Evolutionary conservation across 2,329 filamentous ascomycete genomes (phyloP).

Genomic region (Chrysoporthe puriensis): DNA sequence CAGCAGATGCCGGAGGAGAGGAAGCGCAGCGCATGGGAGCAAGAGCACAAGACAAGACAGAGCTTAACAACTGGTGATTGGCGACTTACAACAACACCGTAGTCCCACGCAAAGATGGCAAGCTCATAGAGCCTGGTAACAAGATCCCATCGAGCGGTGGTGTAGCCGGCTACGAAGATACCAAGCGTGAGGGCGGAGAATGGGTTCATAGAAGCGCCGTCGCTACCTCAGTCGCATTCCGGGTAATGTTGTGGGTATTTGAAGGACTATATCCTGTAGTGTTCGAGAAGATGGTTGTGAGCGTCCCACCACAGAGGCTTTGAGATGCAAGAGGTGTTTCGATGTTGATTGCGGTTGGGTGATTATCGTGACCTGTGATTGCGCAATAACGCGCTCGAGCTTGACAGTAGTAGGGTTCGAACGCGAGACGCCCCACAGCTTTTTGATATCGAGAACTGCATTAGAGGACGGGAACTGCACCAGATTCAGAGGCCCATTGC

Average conservation of each 20-base stretch:
- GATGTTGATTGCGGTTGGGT: neutral
- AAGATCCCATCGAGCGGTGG: slow-evolving; percentile 98
- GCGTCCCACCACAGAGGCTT: neutral
- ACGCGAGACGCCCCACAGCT: slow-evolving; percentile 5
- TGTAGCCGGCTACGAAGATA: slow-evolving; percentile 99
- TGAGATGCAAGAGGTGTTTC: slow-evolving; percentile 5
- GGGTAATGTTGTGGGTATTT: slow-evolving; percentile 19
- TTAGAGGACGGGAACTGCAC: neutral
- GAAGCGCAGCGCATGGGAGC: neutral
- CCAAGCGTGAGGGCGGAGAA: slow-evolving; percentile 94
- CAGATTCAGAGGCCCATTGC: neutral
- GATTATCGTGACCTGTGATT: slow-evolving; percentile 9
- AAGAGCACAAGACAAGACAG: slow-evolving; percentile 1
- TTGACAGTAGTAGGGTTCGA: neutral
- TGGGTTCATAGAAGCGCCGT: slow-evolving; percentile 82
- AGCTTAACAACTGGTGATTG: slow-evolving; percentile 8
- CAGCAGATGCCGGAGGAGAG: neutral
- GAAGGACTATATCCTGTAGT: neutral
- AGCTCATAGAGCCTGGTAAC: slow-evolving; percentile 97
- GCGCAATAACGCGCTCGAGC: neutral
- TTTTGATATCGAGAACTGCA: neutral
- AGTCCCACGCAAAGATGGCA: slow-evolving; percentile 95
- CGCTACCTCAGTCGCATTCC: slow-evolving; percentile 50
- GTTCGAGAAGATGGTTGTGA: neutral
- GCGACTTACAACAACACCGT: slow-evolving; percentile 86